Percentiles rank a stretch among this genome's conserved stretches.
Conservation (phyloP, 139 green algal species). For the Microglena sp. region DNA sequence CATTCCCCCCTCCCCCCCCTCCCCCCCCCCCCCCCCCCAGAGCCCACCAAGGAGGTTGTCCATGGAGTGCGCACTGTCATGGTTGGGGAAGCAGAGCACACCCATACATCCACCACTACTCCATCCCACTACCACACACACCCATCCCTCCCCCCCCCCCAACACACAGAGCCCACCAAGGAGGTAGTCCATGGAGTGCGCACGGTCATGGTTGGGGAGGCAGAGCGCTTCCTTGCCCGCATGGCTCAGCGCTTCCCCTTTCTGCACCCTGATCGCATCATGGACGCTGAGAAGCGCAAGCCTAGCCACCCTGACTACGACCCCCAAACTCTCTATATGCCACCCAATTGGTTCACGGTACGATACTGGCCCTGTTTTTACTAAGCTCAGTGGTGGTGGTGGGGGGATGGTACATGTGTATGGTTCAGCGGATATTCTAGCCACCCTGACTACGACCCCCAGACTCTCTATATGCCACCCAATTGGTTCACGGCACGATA, state of each 20-base stretch:
- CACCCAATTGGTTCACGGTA: conserved; percentile 61
- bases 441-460: conserved; percentile 63
- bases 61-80: too few relatives aligned
- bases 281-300: conserved; percentile 39
- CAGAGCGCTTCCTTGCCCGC: conserved; percentile 42
- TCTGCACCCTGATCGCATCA: conserved; percentile 52
- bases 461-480: conserved; percentile 70
- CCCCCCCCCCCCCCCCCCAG: too few relatives aligned
- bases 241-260: conserved; percentile 63
- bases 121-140: too few relatives aligned
- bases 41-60: too few relatives aligned
- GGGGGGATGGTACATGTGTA: neutral
- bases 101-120: too few relatives aligned
- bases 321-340: conserved; percentile 70
- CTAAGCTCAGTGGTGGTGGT: neutral
- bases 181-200: conserved; percentile 12
- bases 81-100: too few relatives aligned
- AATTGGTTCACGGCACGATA: conserved; percentile 66
- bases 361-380: too few relatives aligned
- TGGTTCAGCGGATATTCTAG: too few relatives aligned
- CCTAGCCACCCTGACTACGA: conserved; percentile 65
- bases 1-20: too few relatives aligned
- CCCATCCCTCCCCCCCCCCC: too few relatives aligned
- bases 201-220: conserved; percentile 23
- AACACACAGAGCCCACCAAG: too few relatives aligned